Percentiles rank a stretch among this genome's conserved stretches.
phyloP scores from a whole-genome alignment of 352 stramenopile species.

The Globisporangium splendens region DNA sequence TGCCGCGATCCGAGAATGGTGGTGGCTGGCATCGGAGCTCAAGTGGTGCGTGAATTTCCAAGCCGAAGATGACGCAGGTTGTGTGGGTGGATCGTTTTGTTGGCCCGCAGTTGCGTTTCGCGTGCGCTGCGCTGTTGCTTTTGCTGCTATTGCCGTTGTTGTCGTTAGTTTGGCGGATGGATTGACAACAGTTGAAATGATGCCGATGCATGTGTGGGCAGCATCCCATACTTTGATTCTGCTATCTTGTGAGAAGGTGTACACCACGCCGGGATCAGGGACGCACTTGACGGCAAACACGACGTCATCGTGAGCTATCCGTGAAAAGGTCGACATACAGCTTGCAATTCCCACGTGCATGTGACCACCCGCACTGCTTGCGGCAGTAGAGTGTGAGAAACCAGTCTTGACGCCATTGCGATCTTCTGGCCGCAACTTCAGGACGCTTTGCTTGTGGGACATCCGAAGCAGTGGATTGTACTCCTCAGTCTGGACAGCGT shows the following conservation, averaged over 20 bases:
- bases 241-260: constrained; percentile 40
- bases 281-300: constrained; percentile 36
- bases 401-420: constrained; percentile 5
- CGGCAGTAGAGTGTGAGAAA: not conserved
- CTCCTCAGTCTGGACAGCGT: not conserved
- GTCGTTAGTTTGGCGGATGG: not conserved
- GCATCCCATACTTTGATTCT: constrained; percentile 52
- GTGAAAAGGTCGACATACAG: constrained; percentile 28
- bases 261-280: constrained; percentile 38
- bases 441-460: constrained; percentile 25
- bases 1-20: constrained; percentile 29
- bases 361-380: not conserved
- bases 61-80: constrained; percentile 12
- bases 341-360: constrained; percentile 9
- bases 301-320: constrained; percentile 35
- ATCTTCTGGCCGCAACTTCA: constrained; percentile 20
- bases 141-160: not conserved
- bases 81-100: constrained; percentile 8
- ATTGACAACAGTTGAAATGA: constrained; percentile 35
- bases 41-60: constrained; percentile 57
- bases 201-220: constrained; percentile 32
- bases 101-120: not conserved
- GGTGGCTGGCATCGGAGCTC: constrained; percentile 24
- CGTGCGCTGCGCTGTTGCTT: not conserved
- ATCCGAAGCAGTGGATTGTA: constrained; percentile 30